Evolutionary conservation across 2,329 filamentous ascomycete species (phyloP).

Genomic region (Colletotrichum endophyticum): DNA sequence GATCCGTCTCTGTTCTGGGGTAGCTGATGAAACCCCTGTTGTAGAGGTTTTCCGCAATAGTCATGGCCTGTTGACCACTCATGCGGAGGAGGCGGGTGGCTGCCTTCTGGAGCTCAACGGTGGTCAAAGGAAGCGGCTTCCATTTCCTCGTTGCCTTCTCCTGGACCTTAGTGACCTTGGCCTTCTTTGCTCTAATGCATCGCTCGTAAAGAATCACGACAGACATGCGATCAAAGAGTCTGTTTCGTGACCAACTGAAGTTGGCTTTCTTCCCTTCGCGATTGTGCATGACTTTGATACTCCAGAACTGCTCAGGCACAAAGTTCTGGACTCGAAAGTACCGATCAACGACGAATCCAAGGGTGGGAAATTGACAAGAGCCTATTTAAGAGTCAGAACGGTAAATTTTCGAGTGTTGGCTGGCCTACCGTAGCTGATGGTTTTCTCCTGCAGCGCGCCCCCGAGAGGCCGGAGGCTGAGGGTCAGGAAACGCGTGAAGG

Average conservation of each 20-base stretch:
- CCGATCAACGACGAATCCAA: slow-evolving; percentile 95
- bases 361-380: slow-evolving; percentile 94
- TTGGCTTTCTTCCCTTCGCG: slow-evolving; percentile 80
- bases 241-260: slow-evolving; percentile 82
- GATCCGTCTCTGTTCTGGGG: slow-evolving; percentile 94
- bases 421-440: slow-evolving; percentile 79
- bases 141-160: slow-evolving; percentile 93
- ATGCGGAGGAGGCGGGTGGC: slow-evolving; percentile 89
- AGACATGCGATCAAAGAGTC: slow-evolving; percentile 86
- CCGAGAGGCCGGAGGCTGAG: slow-evolving; percentile 77
- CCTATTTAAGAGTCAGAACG: slow-evolving; percentile 46
- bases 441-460: slow-evolving; percentile 65
- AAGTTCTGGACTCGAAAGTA: slow-evolving; percentile 96
- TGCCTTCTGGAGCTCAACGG: slow-evolving; percentile 95
- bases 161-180: slow-evolving; percentile 82
- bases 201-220: slow-evolving; percentile 85
- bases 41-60: slow-evolving; percentile 84
- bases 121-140: slow-evolving; percentile 92
- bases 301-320: slow-evolving; percentile 90
- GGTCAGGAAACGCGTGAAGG: slow-evolving; percentile 89
- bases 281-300: slow-evolving; percentile 81
- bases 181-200: slow-evolving; percentile 77
- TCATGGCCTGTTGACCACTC: slow-evolving; percentile 91
- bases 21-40: slow-evolving; percentile 97
- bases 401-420: background rate